Conservation (phyloP, 2,329 filamentous ascomycete species). For the Tolypocladium sp. region DNA sequence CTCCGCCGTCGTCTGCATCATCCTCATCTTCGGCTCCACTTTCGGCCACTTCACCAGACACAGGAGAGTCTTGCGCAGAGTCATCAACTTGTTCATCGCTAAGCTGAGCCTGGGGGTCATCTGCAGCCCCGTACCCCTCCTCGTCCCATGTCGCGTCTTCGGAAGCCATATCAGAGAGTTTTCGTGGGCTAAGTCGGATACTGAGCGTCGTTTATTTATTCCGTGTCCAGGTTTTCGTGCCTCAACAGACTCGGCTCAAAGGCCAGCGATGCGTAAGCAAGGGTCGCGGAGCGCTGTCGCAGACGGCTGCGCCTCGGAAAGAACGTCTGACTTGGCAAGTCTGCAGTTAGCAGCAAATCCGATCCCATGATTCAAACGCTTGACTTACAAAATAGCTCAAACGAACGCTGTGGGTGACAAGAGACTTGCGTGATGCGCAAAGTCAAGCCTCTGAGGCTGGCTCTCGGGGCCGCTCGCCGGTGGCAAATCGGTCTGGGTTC, state of each 20-base stretch:
- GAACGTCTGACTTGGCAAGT: background rate
- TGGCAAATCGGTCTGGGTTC: background rate
- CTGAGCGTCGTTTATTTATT: background rate
- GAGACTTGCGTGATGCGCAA: background rate
- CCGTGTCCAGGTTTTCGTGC: background rate
- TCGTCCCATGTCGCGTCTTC: conserved; percentile 40
- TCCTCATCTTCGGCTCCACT: conserved; percentile 41
- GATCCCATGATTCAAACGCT: background rate
- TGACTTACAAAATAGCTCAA: background rate
- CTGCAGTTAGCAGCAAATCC: background rate
- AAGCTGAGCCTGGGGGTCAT: conserved; percentile 47
- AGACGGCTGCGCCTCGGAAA: background rate
- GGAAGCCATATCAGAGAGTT: conserved; percentile 22
- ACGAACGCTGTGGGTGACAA: background rate
- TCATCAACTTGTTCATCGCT: conserved; percentile 46
- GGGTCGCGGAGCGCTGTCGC: background rate
- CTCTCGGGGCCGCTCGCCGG: background rate
- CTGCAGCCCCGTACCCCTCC: conserved; percentile 43
- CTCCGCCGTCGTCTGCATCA: conserved; percentile 43
- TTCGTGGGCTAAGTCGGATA: background rate
- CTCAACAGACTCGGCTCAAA: background rate
- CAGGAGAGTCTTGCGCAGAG: conserved; percentile 35
- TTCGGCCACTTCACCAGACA: conserved; percentile 38
- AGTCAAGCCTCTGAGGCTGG: background rate
- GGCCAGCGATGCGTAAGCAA: background rate